Conservation (phyloP, 495 filamentous ascomycete genomes). For the Opeltia flavorubescens region DNA sequence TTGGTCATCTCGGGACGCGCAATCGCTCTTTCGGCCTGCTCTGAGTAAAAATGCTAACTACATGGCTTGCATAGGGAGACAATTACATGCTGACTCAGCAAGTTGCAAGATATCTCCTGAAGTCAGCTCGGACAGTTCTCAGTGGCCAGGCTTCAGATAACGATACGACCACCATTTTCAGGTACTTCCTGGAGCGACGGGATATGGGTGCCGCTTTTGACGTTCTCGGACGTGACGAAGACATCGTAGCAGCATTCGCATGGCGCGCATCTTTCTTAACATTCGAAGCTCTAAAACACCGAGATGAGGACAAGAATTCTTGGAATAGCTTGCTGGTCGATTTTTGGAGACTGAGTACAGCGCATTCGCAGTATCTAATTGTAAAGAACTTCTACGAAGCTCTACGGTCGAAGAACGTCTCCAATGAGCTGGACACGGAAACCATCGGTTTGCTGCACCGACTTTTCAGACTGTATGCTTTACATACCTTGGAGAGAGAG, state of each 20-base stretch:
- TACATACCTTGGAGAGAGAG: conserved; percentile 52
- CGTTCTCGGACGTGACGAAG: conserved; percentile 43
- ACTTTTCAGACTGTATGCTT: conserved; percentile 51
- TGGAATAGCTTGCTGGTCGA: conserved; percentile 62
- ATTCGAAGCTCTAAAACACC: conserved; percentile 57
- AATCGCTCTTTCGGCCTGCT: too few relatives aligned
- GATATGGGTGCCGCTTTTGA: conserved; percentile 57
- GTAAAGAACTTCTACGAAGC: conserved; percentile 61
- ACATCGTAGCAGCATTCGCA: conserved; percentile 55
- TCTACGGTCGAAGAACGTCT: conserved; percentile 34
- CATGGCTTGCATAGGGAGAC: too few relatives aligned
- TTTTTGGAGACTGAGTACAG: conserved; percentile 56
- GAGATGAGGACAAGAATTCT: conserved; percentile 51
- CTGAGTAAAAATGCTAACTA: too few relatives aligned
- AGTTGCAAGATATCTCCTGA: conserved; percentile 56
- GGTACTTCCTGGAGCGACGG: conserved; percentile 41
- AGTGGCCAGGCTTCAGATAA: conserved; percentile 38
- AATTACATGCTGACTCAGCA: conserved; percentile 73
- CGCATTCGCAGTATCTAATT: conserved; percentile 54
- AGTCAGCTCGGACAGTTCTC: conserved; percentile 49
- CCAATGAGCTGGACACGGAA: conserved; percentile 33
- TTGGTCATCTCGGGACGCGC: too few relatives aligned
- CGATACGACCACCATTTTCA: conserved; percentile 44
- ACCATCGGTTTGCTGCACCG: conserved; percentile 40
- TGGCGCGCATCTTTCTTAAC: conserved; percentile 56